A percentile compares a stretch with the other conserved stretches of the same genome.
These are phyloP conservation scores for Rhodosorus marinus DNA, from an alignment of 23 red algal species.

Conservation along the genomic window DNA sequence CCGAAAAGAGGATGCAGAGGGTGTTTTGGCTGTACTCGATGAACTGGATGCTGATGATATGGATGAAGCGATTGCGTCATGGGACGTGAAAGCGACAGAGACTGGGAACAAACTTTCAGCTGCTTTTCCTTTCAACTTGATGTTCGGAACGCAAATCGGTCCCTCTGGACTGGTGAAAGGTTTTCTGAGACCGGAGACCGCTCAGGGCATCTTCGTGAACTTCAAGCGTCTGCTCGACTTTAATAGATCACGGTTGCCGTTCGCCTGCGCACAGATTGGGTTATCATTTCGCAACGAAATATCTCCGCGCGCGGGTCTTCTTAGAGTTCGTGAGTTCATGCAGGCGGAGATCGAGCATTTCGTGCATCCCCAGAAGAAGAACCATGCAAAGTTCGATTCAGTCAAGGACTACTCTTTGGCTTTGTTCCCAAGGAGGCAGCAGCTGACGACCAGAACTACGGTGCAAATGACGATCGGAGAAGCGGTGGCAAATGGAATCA, in stretches of 20 bases:
- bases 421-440: constrained; percentile 53
- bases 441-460: constrained; percentile 15
- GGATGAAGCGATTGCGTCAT: constrained; percentile 18
- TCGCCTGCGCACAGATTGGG: constrained; percentile 91
- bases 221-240: constrained; percentile 89
- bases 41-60: constrained; percentile 55
- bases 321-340: constrained; percentile 90
- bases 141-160: constrained; percentile 92
- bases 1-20: neutral
- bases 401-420: constrained; percentile 26
- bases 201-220: constrained; percentile 99
- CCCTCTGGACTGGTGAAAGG: constrained; percentile 50
- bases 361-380: constrained; percentile 76
- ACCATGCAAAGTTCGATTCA: constrained; percentile 49
- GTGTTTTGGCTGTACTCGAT: too few relatives aligned
- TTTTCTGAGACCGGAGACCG: constrained; percentile 86
- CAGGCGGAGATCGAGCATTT: constrained; percentile 99
- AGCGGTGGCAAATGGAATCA: constrained; percentile 34
- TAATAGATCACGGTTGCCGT: constrained; percentile 63
- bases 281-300: constrained; percentile 97
- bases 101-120: constrained; percentile 37
- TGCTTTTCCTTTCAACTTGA: constrained; percentile 83
- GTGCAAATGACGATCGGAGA: constrained; percentile 44
- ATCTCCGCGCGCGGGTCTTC: constrained; percentile 52
- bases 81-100: constrained; percentile 46